Conservation (phyloP, 208 protist genomes). For the Herpetomonas samuelpessoai region DNA sequence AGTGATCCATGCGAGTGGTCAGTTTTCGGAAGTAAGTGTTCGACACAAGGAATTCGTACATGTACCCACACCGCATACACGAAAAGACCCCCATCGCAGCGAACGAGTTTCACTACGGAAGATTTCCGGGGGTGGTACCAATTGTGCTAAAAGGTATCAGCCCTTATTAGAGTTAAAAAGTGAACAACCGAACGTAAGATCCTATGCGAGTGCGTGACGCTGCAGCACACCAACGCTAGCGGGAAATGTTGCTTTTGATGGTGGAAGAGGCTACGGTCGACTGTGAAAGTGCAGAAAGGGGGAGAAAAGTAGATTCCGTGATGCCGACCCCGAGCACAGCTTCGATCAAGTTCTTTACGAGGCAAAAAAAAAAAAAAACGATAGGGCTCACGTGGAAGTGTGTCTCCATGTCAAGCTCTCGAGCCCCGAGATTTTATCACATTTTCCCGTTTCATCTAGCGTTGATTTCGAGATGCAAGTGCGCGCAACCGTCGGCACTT, state of each 20-base stretch:
- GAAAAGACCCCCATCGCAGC: slow-evolving; percentile 78
- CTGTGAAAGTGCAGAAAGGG: not conserved
- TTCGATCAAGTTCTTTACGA: not conserved
- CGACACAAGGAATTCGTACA: slow-evolving; percentile 78
- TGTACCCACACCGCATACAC: slow-evolving; percentile 67
- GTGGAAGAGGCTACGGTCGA: no score
- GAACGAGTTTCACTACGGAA: not conserved
- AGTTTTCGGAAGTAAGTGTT: slow-evolving; percentile 55
- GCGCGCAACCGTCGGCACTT: no score
- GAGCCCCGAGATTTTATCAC: not conserved
- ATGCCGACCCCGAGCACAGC: not conserved
- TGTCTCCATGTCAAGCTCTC: no score
- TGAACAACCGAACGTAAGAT: no score
- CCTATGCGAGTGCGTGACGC: no score
- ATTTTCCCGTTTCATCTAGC: not conserved
- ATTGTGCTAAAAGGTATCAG: not conserved
- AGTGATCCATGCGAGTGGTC: slow-evolving; percentile 53
- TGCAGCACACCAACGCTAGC: no score
- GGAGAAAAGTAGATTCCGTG: not conserved
- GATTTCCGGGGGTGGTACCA: not conserved
- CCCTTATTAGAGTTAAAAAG: not conserved
- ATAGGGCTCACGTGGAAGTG: slow-evolving; percentile 2
- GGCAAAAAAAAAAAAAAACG: slow-evolving; percentile 13
- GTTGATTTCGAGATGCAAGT: no score
- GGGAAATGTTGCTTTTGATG: no score